phyloP scores from a whole-genome alignment of 192 early-diverging fungal genomes.

The Coemansia sp. region DNA sequence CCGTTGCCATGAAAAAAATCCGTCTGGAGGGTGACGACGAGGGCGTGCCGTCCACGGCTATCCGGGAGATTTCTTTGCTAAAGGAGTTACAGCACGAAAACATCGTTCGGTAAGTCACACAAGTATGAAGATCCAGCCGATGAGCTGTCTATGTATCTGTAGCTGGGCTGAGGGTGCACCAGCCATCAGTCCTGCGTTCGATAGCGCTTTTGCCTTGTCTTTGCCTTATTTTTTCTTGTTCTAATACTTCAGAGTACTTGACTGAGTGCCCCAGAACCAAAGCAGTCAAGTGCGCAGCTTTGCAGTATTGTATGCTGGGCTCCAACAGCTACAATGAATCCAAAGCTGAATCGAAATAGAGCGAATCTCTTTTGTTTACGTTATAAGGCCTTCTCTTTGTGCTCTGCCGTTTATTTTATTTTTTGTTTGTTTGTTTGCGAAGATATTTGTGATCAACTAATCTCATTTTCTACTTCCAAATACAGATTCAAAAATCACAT shows the following conservation, averaged over 20 bases:
- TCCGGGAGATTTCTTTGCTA: conserved; percentile 84
- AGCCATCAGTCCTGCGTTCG: no score
- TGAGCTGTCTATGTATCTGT: not conserved
- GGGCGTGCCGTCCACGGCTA: conserved; percentile 80
- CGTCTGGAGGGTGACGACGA: conserved; percentile 66
- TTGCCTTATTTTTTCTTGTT: no score
- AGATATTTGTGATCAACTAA: not conserved
- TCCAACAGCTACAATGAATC: not conserved
- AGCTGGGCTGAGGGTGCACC: no score
- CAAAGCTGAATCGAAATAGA: not conserved
- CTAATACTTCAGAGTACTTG: no score
- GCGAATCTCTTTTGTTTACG: not conserved
- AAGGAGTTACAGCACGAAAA: conserved; percentile 84
- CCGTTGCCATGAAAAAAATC: conserved; percentile 80
- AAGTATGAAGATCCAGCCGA: not conserved
- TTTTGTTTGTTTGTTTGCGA: conserved; percentile 2
- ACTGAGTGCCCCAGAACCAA: no score
- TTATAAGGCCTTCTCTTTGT: not conserved
- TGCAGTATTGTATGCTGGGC: not conserved
- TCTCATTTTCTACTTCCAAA: not conserved
- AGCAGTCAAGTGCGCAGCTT: not conserved
- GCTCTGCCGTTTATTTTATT: not conserved
- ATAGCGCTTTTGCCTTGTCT: no score
- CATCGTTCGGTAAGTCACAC: conserved; percentile 71
- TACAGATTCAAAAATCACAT: not conserved